These are phyloP conservation scores for Xylaria sp. DNA, from an alignment of 2,329 filamentous ascomycete species.

Conservation along the genomic window DNA sequence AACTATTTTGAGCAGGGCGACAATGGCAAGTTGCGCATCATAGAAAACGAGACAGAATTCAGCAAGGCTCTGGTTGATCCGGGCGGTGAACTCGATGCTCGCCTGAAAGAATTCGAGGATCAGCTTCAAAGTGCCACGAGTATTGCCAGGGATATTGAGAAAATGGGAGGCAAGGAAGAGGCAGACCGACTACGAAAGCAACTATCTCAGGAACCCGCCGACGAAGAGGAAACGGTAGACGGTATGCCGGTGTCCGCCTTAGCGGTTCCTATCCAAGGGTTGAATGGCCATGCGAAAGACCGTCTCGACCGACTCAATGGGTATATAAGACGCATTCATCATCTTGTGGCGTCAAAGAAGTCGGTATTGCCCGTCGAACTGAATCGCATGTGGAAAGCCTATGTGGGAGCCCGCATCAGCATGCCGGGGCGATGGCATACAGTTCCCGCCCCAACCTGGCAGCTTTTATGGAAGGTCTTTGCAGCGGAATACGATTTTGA, in stretches of 20 bases:
- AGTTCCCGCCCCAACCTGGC: conserved; percentile 58
- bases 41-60: conserved; percentile 39
- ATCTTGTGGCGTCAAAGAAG: conserved; percentile 11
- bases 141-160: conserved; percentile 26
- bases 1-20: conserved; percentile 47
- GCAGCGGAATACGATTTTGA: conserved; percentile 47
- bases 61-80: conserved; percentile 36
- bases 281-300: conserved; percentile 14
- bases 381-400: conserved; percentile 42
- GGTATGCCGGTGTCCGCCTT: conserved; percentile 12
- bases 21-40: conserved; percentile 34
- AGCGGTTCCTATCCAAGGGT: conserved; percentile 15
- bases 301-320: conserved; percentile 26
- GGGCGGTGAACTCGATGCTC: conserved; percentile 34
- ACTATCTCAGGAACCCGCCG: conserved; percentile 8
- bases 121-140: conserved; percentile 30
- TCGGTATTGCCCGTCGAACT: conserved; percentile 14
- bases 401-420: conserved; percentile 41
- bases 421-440: conserved; percentile 45
- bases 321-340: conserved; percentile 25
- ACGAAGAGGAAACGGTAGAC: conserved; percentile 7
- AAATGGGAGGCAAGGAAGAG: conserved; percentile 28
- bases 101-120: conserved; percentile 36
- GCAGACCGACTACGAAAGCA: conserved; percentile 30
- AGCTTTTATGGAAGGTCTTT: conserved; percentile 60